phyloP scores from a whole-genome alignment of 345 rosid species.

The Firmiana major region DNA sequence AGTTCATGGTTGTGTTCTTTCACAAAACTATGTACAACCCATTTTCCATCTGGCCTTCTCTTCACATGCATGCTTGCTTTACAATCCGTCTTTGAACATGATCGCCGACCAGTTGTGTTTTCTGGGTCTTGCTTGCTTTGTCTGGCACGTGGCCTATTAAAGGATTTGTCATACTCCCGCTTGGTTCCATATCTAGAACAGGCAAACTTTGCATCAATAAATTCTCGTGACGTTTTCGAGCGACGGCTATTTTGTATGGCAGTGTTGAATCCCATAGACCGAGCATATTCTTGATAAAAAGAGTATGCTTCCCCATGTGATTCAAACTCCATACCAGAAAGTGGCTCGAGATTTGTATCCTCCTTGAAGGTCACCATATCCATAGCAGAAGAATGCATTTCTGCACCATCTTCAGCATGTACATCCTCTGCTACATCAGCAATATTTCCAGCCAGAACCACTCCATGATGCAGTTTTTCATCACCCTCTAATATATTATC shows the following conservation, averaged over 20 bases:
- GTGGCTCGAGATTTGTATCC: constrained; percentile 53
- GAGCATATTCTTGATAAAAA: constrained; percentile 70
- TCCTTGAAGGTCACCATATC: constrained; percentile 34
- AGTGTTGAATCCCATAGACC: constrained; percentile 61
- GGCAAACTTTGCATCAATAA: constrained; percentile 73
- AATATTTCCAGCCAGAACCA: constrained; percentile 33
- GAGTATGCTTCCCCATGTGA: constrained; percentile 66
- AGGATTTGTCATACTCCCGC: constrained; percentile 59
- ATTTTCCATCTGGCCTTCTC: constrained; percentile 69
- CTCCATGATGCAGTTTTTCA: constrained; percentile 39
- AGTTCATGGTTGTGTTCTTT: constrained; percentile 76
- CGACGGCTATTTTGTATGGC: constrained; percentile 69
- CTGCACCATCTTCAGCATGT: constrained; percentile 33
- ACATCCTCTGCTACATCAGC: constrained; percentile 34
- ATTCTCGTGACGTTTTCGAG: constrained; percentile 60
- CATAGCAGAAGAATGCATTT: constrained; percentile 24
- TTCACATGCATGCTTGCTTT: constrained; percentile 85
- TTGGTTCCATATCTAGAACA: constrained; percentile 72
- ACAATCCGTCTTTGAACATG: constrained; percentile 62
- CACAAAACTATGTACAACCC: constrained; percentile 65
- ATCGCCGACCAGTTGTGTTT: constrained; percentile 47
- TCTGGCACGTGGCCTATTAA: constrained; percentile 53
- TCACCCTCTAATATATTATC: constrained; percentile 38
- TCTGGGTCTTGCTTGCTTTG: constrained; percentile 60
- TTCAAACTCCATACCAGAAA: constrained; percentile 63